A percentile compares a stretch with the other conserved stretches of the same genome.
Conservation (phyloP, 176 grass and related monocot species). For the Oryza australiensis region DNA sequence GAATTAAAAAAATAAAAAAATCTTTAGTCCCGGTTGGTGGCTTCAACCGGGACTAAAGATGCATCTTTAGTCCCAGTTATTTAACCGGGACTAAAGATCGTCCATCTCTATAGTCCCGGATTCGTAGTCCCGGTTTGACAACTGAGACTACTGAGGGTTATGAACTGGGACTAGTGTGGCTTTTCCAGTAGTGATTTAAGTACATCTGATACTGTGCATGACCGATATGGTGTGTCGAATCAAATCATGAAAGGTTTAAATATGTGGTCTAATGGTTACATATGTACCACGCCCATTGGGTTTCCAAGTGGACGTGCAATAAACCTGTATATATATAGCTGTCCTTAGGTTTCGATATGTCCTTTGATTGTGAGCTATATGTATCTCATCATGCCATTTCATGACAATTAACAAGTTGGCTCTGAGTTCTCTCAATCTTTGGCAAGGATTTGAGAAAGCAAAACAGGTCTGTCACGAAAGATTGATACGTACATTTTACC, state of each 20-base stretch:
- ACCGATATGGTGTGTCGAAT: not conserved
- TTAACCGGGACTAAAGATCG: no score
- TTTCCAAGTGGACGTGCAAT: conserved; percentile 2
- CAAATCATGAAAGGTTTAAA: not conserved
- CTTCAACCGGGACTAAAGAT: no score
- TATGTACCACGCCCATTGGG: not conserved
- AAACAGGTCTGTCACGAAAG: not conserved
- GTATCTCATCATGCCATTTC: not conserved
- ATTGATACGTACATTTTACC: not conserved
- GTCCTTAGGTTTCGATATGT: not conserved
- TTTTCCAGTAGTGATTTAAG: no score
- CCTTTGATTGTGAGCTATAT: not conserved
- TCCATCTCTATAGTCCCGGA: no score
- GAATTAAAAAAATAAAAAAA: no score
- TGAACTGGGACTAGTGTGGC: no score
- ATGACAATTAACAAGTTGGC: not conserved
- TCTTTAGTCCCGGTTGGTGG: no score
- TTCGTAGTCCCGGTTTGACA: no score
- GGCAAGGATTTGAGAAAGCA: not conserved
- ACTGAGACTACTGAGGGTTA: no score
- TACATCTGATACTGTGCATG: not conserved
- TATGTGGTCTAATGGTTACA: conserved; percentile 3
- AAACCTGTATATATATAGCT: not conserved
- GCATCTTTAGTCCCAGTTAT: no score
- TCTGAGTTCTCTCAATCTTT: not conserved